phyloP scores from a whole-genome alignment of 2,329 filamentous ascomycete species.

The Trichoderma harzianum region DNA sequence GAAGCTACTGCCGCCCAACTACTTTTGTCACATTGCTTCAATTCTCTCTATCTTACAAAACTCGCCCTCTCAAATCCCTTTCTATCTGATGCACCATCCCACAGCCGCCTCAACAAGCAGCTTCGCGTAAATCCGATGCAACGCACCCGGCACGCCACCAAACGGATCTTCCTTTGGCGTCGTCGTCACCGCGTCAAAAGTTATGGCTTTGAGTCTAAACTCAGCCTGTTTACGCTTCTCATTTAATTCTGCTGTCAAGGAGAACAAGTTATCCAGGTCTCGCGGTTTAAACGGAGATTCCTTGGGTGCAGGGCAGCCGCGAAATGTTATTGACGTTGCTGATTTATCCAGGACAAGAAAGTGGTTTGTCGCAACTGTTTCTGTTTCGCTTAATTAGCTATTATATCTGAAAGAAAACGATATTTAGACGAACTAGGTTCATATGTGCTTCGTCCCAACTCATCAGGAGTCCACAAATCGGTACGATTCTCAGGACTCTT shows the following conservation, averaged over 20 bases:
- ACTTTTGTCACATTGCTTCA: not conserved
- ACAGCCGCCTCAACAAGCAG: not conserved
- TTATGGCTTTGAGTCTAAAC: not conserved
- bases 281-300: not conserved
- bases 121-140: not conserved
- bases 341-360: not conserved
- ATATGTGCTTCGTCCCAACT: not conserved
- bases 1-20: not conserved
- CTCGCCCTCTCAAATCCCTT: not conserved
- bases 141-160: not conserved
- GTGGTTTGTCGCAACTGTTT: not conserved
- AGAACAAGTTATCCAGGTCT: not conserved
- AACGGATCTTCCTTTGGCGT: not conserved
- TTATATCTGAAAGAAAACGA: not conserved
- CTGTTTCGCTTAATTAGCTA: not conserved
- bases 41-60: not conserved
- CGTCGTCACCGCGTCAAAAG: not conserved
- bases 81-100: not conserved
- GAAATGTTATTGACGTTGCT: not conserved
- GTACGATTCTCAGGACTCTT: not conserved
- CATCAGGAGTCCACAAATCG: not conserved
- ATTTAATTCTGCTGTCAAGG: not conserved
- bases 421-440: not conserved
- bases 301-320: not conserved
- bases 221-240: not conserved